A percentile compares a stretch with the other conserved stretches of the same genome.
Evolutionary conservation across 2,329 filamentous ascomycete species (phyloP).

Genomic region (Seiridium cupressi): DNA sequence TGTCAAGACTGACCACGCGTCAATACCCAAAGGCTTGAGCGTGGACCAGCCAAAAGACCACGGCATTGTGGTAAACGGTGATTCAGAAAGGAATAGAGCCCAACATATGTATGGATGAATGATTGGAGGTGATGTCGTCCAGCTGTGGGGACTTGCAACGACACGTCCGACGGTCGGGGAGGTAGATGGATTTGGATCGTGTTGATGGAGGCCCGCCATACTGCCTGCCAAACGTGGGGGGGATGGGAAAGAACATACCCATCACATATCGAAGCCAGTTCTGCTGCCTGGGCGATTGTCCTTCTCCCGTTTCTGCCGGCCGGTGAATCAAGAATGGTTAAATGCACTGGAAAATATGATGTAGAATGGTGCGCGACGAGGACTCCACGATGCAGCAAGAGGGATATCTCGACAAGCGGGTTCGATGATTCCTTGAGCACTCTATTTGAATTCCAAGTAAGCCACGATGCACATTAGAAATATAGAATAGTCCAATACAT

Average conservation of each 20-base stretch:
- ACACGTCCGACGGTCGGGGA: neutral
- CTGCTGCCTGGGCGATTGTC: neutral
- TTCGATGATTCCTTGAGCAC: neutral
- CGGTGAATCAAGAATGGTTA: neutral
- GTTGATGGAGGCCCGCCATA: neutral
- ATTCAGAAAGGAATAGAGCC: neutral
- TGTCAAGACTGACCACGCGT: slow-evolving; percentile 7
- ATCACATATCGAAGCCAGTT: slow-evolving; percentile 12
- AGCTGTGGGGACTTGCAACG: neutral
- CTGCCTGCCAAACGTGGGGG: neutral
- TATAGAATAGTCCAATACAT: neutral
- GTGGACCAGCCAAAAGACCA: neutral
- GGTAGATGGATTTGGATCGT: neutral
- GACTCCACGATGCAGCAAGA: neutral
- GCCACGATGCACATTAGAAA: neutral
- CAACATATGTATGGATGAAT: neutral
- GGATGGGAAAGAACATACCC: slow-evolving; percentile 10
- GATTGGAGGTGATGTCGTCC: neutral
- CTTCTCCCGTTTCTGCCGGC: neutral
- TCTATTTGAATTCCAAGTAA: neutral
- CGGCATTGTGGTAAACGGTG: neutral
- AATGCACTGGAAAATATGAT: neutral
- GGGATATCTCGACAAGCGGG: neutral
- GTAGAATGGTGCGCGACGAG: slow-evolving; percentile 4
- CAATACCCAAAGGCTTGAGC: slow-evolving; percentile 1